Percentiles rank a stretch among this genome's conserved stretches.
These are phyloP conservation scores for Chrysoporthe deuterocubensis DNA, from an alignment of 2,329 filamentous ascomycete genomes.

Conservation along the genomic window DNA sequence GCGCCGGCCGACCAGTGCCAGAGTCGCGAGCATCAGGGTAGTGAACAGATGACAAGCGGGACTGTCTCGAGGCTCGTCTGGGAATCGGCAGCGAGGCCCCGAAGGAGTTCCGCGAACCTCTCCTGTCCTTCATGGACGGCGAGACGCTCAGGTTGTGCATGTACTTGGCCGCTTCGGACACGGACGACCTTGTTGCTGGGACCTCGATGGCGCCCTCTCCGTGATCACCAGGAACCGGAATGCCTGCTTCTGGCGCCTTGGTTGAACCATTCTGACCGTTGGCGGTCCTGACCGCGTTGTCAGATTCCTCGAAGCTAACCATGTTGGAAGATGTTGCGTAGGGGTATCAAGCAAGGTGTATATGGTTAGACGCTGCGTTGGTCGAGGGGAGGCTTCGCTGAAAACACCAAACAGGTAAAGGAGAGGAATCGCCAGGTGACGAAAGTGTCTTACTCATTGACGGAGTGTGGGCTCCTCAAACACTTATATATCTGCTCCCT, in stretches of 20 bases:
- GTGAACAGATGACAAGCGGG: conserved; percentile 66
- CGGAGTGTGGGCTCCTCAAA: conserved; percentile 24
- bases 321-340: conserved; percentile 19
- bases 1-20: conserved; percentile 47
- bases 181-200: conserved; percentile 68
- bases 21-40: conserved; percentile 43
- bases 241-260: conserved; percentile 28
- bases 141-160: conserved; percentile 75
- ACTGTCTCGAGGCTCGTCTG: conserved; percentile 66
- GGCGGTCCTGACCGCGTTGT: neutral
- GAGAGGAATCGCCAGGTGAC: conserved; percentile 12
- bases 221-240: conserved; percentile 49
- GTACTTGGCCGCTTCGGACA: conserved; percentile 69
- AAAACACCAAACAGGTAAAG: conserved; percentile 16
- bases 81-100: conserved; percentile 75
- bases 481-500: conserved; percentile 23
- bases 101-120: conserved; percentile 76
- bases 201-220: conserved; percentile 66
- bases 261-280: conserved; percentile 31
- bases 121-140: conserved; percentile 69
- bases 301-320: conserved; percentile 19
- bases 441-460: neutral
- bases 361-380: neutral
- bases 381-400: too few species aligned
- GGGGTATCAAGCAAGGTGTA: conserved; percentile 18